These are phyloP conservation scores for Sutorius australiensis DNA, from an alignment of 768 basidiomycete species.

Conservation along the genomic window DNA sequence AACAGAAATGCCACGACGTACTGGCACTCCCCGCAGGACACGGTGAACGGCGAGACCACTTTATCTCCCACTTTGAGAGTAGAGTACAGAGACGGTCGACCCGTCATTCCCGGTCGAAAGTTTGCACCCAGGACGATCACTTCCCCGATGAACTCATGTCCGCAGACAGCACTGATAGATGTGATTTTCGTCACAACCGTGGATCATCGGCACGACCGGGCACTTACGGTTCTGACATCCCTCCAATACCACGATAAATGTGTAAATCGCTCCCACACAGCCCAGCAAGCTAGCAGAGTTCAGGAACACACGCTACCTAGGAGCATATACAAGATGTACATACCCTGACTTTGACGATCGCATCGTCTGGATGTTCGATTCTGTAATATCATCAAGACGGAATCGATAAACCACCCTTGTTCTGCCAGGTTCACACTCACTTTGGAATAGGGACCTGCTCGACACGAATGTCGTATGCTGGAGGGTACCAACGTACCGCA, in stretches of 20 bases:
- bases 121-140: slow-evolving; percentile 62
- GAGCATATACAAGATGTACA: slow-evolving; percentile 8
- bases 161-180: slow-evolving; percentile 52
- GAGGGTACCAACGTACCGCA: slow-evolving; percentile 59
- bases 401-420: neutral
- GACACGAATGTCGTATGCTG: slow-evolving; percentile 67
- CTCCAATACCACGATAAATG: slow-evolving; percentile 63
- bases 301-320: neutral
- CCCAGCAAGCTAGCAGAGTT: slow-evolving; percentile 49
- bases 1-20: slow-evolving; percentile 33
- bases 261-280: slow-evolving; percentile 77
- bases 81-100: slow-evolving; percentile 60
- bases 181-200: neutral
- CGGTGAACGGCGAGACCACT: slow-evolving; percentile 77
- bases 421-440: slow-evolving; percentile 33
- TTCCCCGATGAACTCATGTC: slow-evolving; percentile 78
- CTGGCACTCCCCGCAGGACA: slow-evolving; percentile 86
- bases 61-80: slow-evolving; percentile 67
- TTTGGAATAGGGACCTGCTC: slow-evolving; percentile 55
- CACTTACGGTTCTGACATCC: slow-evolving; percentile 49
- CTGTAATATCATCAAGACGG: slow-evolving; percentile 31
- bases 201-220: neutral
- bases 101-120: slow-evolving; percentile 42
- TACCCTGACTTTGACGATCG: slow-evolving; percentile 71
- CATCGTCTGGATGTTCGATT: slow-evolving; percentile 72